A percentile compares a stretch with the other conserved stretches of the same genome.
These are phyloP conservation scores for Ogataea siamensis DNA, from an alignment of 805 yeast species.

Conservation along the genomic window DNA sequence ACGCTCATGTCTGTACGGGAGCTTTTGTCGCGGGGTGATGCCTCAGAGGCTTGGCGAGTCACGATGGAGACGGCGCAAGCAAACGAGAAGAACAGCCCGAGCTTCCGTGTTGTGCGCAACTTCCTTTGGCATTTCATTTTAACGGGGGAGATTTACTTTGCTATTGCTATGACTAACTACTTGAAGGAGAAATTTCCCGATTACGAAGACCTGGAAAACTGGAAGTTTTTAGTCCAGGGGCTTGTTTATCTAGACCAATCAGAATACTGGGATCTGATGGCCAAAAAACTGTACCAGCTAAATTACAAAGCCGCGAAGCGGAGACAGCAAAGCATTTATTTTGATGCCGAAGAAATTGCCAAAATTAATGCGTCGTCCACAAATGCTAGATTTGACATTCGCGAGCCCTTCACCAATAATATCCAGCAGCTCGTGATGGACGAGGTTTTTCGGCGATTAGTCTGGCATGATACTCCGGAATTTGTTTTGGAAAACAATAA, in stretches of 20 bases:
- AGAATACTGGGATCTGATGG: constrained; percentile 16
- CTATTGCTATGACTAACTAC: constrained; percentile 17
- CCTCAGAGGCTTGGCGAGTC: constrained; percentile 16
- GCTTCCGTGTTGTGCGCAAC: constrained; percentile 12
- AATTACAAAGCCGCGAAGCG: constrained; percentile 1
- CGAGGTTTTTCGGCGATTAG: constrained; percentile 13
- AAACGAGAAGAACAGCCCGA: constrained; percentile 7
- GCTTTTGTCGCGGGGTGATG: constrained; percentile 1
- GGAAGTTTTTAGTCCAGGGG: constrained; percentile 9
- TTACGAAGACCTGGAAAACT: constrained; percentile 12
- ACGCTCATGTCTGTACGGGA: constrained; percentile 3
- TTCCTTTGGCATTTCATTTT: constrained; percentile 14
- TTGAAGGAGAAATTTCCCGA: constrained; percentile 6
- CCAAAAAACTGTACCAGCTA: constrained; percentile 16
- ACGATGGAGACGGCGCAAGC: constrained; percentile 1
- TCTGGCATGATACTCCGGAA: constrained; percentile 14
- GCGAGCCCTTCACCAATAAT: constrained; percentile 15
- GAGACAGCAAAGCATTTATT: not conserved
- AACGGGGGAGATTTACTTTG: constrained; percentile 14
- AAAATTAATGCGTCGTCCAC: constrained; percentile 7
- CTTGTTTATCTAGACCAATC: constrained; percentile 2
- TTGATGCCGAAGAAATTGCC: constrained; percentile 8
- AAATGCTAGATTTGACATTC: constrained; percentile 13
- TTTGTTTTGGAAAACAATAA: constrained; percentile 12
- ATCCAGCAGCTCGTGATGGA: constrained; percentile 13